Conservation (phyloP, 73 alveolate species). For the Paramecium pentaurelia region DNA sequence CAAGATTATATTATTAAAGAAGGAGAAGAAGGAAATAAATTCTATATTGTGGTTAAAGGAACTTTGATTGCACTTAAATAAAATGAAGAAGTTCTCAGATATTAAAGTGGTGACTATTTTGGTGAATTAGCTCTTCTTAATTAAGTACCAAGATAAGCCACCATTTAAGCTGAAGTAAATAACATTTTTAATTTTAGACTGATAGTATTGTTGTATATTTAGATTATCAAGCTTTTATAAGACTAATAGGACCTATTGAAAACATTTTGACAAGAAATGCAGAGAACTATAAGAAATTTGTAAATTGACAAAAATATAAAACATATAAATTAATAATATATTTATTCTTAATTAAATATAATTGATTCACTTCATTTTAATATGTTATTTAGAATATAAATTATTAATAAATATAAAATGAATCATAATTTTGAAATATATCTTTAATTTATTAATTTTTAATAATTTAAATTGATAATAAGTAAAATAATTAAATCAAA, state of each 20-base stretch:
- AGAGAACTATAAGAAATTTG: constrained; percentile 51
- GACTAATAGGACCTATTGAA: constrained; percentile 75
- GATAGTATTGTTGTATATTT: constrained; percentile 62
- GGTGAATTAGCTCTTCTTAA: constrained; percentile 95
- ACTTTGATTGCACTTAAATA: constrained; percentile 74
- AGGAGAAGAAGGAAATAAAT: constrained; percentile 74
- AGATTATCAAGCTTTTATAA: constrained; percentile 68
- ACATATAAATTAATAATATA: not conserved
- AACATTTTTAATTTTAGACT: constrained; percentile 41
- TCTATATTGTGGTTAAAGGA: constrained; percentile 84
- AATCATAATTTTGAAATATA: too few species aligned
- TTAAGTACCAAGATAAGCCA: constrained; percentile 93
- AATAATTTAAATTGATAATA: too few species aligned
- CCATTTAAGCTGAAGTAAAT: constrained; percentile 75
- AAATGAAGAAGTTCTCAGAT: constrained; percentile 67
- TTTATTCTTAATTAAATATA: too few species aligned
- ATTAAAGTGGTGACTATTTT: constrained; percentile 87
- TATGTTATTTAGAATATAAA: too few species aligned
- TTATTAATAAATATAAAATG: too few species aligned
- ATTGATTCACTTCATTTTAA: too few species aligned
- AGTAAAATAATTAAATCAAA: too few species aligned
- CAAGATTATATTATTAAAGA: constrained; percentile 68
- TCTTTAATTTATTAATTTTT: too few species aligned
- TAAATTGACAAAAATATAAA: not conserved
- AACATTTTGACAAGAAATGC: constrained; percentile 73